A percentile compares a stretch with the other conserved stretches of the same genome.
phyloP scores from a whole-genome alignment of 2,329 filamentous ascomycete species.

The Botrytis aclada region DNA sequence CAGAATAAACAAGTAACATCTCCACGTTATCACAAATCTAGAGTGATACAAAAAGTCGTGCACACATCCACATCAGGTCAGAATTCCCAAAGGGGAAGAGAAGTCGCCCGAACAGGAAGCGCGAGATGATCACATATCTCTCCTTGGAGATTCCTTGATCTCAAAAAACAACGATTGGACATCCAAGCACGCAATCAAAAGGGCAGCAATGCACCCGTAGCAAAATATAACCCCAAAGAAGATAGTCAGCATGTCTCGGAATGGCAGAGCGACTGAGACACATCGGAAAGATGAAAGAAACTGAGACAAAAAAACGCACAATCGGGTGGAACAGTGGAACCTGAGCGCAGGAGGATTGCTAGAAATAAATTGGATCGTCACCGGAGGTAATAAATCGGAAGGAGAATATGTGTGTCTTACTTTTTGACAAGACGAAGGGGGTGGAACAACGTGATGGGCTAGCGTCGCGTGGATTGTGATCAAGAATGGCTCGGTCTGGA shows the following conservation, averaged over 20 bases:
- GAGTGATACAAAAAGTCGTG: not conserved
- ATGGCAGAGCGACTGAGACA: conserved; percentile 7
- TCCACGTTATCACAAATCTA: conserved; percentile 18
- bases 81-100: not conserved
- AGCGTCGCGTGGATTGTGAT: not conserved
- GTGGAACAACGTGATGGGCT: conserved; percentile 1
- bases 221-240: not conserved
- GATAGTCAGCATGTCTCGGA: conserved; percentile 15
- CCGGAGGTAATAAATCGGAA: conserved; percentile 18
- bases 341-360: conserved; percentile 16
- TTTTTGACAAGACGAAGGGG: conserved; percentile 1
- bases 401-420: conserved; percentile 19
- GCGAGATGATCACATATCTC: conserved; percentile 4
- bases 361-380: conserved; percentile 2
- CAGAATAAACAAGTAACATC: not conserved
- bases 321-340: conserved; percentile 18
- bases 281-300: conserved; percentile 4
- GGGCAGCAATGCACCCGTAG: not conserved
- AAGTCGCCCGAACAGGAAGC: not conserved
- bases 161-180: not conserved
- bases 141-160: conserved; percentile 7
- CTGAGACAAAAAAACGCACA: conserved; percentile 18
- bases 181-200: not conserved
- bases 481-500: not conserved
- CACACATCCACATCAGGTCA: not conserved